These are phyloP conservation scores for Fusarium longipes DNA, from an alignment of 2,329 filamentous ascomycete species.

Conservation along the genomic window DNA sequence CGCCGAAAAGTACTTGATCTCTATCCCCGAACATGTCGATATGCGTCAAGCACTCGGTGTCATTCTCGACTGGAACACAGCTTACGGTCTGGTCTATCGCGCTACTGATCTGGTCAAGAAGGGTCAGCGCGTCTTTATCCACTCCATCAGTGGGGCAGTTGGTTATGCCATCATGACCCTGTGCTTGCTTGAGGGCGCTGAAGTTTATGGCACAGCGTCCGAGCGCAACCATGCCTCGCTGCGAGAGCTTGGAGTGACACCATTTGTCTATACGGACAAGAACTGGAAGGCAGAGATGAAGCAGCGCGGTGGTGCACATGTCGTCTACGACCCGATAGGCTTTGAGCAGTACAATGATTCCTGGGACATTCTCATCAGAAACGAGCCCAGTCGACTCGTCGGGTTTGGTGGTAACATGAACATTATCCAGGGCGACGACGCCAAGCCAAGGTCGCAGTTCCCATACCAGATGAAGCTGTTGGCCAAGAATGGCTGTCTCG, in stretches of 20 bases:
- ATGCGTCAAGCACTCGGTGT: slow-evolving; percentile 56
- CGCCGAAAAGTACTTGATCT: slow-evolving; percentile 58
- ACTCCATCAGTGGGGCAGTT: slow-evolving; percentile 63
- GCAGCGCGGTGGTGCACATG: slow-evolving; percentile 58
- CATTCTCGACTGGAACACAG: slow-evolving; percentile 59
- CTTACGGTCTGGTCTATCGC: slow-evolving; percentile 53
- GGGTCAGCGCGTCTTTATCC: slow-evolving; percentile 62
- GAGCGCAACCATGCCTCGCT: slow-evolving; percentile 58
- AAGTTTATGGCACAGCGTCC: slow-evolving; percentile 62
- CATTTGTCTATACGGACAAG: slow-evolving; percentile 62
- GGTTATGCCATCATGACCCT: slow-evolving; percentile 57
- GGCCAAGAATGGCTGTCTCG: slow-evolving; percentile 43
- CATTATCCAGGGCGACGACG: slow-evolving; percentile 42
- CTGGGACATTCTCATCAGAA: slow-evolving; percentile 54
- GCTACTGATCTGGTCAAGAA: slow-evolving; percentile 52
- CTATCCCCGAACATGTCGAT: slow-evolving; percentile 56
- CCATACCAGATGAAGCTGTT: slow-evolving; percentile 52
- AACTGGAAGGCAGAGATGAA: slow-evolving; percentile 61
- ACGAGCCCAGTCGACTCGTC: slow-evolving; percentile 54
- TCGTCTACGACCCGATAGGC: slow-evolving; percentile 61
- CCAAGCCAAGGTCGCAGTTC: slow-evolving; percentile 50
- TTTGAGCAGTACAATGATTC: slow-evolving; percentile 64
- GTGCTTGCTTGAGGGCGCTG: slow-evolving; percentile 57
- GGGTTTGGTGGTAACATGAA: slow-evolving; percentile 54
- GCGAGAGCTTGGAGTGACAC: slow-evolving; percentile 52